A percentile compares a stretch with the other conserved stretches of the same genome.
Evolutionary conservation across 495 filamentous ascomycete genomes (phyloP).

Genomic region (Paragyromitra xinjiangensis): DNA sequence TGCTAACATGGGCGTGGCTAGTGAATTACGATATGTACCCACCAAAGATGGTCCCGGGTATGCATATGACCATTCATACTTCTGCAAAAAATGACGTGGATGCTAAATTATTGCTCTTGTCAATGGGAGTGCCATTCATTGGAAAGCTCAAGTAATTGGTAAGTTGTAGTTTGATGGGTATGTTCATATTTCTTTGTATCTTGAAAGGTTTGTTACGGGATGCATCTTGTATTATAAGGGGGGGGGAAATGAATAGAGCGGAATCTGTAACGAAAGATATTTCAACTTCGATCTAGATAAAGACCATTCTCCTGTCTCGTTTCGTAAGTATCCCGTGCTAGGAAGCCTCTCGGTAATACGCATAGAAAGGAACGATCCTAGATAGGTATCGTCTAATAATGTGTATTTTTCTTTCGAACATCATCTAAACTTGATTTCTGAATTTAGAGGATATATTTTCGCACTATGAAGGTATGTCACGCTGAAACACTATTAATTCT

Average conservation of each 20-base stretch:
- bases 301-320: neutral
- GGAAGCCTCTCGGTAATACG: neutral
- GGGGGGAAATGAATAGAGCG: conserved; percentile 26
- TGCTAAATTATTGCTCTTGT: conserved; percentile 81
- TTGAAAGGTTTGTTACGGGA: conserved; percentile 19
- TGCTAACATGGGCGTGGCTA: conserved; percentile 11
- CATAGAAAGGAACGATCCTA: neutral
- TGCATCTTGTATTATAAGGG: conserved; percentile 42
- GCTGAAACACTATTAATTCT: conserved; percentile 34
- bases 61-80: conserved; percentile 86
- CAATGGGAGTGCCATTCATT: conserved; percentile 85
- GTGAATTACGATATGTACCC: conserved; percentile 71
- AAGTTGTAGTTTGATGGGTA: neutral
- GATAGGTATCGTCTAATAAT: neutral
- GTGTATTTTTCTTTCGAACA: neutral
- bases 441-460: conserved; percentile 35
- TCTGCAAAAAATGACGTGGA: conserved; percentile 88
- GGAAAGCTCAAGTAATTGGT: conserved; percentile 65
- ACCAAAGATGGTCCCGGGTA: conserved; percentile 90
- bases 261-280: conserved; percentile 17
- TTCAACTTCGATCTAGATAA: neutral
- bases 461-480: conserved; percentile 24
- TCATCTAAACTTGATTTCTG: conserved; percentile 12
- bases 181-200: conserved; percentile 30
- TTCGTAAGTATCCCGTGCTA: neutral